These are phyloP conservation scores for Pisolithus thermaeus DNA, from an alignment of 1,284 basidiomycete species.

Conservation along the genomic window DNA sequence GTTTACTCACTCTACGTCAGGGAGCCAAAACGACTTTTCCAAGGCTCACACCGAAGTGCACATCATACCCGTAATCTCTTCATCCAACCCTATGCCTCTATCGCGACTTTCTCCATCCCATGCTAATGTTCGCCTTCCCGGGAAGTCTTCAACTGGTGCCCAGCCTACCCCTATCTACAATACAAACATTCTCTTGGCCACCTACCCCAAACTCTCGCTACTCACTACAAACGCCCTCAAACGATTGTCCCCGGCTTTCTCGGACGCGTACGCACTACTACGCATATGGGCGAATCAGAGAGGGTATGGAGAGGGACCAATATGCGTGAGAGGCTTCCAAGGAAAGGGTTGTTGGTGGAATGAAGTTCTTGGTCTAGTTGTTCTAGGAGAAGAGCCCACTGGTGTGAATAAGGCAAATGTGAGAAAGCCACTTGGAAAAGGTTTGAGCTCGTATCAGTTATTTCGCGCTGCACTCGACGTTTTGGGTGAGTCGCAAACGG, in stretches of 20 bases:
- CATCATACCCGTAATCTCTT: conserved; percentile 66
- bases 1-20: conserved; percentile 27
- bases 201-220: conserved; percentile 62
- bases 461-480: conserved; percentile 80
- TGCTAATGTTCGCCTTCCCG: conserved; percentile 54
- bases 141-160: conserved; percentile 5
- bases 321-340: conserved; percentile 66
- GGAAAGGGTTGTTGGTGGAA: conserved; percentile 66
- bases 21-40: conserved; percentile 56
- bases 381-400: conserved; percentile 60
- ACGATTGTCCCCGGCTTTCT: conserved; percentile 59
- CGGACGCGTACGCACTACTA: conserved; percentile 75
- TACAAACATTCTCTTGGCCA: conserved; percentile 62
- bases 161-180: conserved; percentile 77
- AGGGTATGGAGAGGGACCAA: conserved; percentile 58
- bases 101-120: conserved; percentile 72
- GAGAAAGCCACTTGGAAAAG: conserved; percentile 58
- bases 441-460: conserved; percentile 82
- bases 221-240: conserved; percentile 65
- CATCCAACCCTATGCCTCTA: conserved; percentile 54
- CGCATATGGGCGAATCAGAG: conserved; percentile 90
- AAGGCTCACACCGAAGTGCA: conserved; percentile 68
- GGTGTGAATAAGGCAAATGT: conserved; percentile 32
- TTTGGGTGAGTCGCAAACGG: conserved; percentile 44
- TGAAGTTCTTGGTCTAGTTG: conserved; percentile 64